Evolutionary conservation across 768 basidiomycete genomes (phyloP).

Genomic region (Amanita jacksonii): DNA sequence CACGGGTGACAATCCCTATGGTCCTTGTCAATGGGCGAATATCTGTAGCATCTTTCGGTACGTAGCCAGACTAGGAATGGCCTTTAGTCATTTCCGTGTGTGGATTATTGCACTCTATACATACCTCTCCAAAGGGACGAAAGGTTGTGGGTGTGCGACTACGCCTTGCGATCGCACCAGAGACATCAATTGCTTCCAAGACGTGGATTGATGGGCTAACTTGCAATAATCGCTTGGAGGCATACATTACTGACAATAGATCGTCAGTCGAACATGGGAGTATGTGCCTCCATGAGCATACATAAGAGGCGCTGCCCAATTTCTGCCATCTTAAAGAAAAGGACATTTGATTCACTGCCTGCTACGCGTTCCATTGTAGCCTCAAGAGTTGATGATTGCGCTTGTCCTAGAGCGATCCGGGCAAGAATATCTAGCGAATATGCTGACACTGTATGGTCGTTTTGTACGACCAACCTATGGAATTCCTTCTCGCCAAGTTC

Average conservation of each 20-base stretch:
- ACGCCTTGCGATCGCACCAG: constrained; percentile 26
- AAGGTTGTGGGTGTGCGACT: constrained; percentile 37
- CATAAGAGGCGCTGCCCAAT: constrained; percentile 47
- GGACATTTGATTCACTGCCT: constrained; percentile 40
- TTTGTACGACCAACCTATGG: constrained; percentile 62
- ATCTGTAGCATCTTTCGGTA: constrained; percentile 62
- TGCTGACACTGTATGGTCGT: constrained; percentile 45
- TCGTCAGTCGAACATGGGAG: neutral
- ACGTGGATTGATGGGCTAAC: constrained; percentile 43
- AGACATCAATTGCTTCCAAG: constrained; percentile 42
- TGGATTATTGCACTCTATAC: too few species aligned
- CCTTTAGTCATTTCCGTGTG: neutral
- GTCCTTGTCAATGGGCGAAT: constrained; percentile 52
- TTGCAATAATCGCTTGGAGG: constrained; percentile 52
- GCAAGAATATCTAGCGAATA: constrained; percentile 69
- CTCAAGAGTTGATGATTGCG: constrained; percentile 35
- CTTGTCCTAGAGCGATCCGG: constrained; percentile 42
- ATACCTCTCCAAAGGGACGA: constrained; percentile 56
- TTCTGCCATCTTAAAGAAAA: constrained; percentile 51
- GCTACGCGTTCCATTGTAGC: constrained; percentile 55
- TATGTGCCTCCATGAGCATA: constrained; percentile 21
- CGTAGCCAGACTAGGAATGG: constrained; percentile 45
- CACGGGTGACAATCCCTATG: constrained; percentile 55
- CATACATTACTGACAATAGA: constrained; percentile 49
- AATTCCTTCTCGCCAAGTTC: constrained; percentile 30